Conservation (phyloP, 2,329 filamentous ascomycete species). For the Alternaria solani region DNA sequence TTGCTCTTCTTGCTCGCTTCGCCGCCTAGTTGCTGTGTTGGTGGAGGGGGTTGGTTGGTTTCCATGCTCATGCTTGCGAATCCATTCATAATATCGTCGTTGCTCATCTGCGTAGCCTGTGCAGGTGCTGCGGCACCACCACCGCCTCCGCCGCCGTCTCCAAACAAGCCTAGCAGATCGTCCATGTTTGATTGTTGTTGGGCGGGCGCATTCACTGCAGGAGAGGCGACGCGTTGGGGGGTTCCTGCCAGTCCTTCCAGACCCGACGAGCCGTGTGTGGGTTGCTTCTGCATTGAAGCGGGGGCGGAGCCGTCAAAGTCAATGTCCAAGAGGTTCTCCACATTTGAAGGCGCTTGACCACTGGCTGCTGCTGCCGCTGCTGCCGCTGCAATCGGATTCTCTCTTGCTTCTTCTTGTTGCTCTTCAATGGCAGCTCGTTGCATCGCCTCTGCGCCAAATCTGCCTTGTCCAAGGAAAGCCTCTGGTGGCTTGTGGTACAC, state of each 20-base stretch:
- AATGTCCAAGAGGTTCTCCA: conserved; percentile 95
- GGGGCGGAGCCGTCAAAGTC: conserved; percentile 94
- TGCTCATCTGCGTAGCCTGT: conserved; percentile 47
- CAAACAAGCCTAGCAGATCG: conserved; percentile 78
- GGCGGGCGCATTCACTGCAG: conserved; percentile 56
- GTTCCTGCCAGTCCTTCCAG: conserved; percentile 68
- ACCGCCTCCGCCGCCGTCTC: conserved; percentile 49
- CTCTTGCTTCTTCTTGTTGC: conserved; percentile 87
- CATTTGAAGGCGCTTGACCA: conserved; percentile 72
- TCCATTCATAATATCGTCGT: conserved; percentile 75
- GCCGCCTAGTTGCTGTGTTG: conserved; percentile 64
- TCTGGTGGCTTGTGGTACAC: conserved; percentile 99
- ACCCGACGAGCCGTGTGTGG: conserved; percentile 58
- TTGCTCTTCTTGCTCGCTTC: conserved; percentile 64
- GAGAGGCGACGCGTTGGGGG: conserved; percentile 73
- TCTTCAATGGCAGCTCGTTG: conserved; percentile 97
- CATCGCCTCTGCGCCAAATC: conserved; percentile 91
- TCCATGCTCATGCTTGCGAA: conserved; percentile 83
- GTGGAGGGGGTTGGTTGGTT: conserved; percentile 69
- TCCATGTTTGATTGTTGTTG: conserved; percentile 70
- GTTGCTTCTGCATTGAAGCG: conserved; percentile 78
- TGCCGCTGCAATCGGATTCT: conserved; percentile 92
- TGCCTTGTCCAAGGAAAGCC: conserved; percentile 96
- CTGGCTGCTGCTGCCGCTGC: conserved; percentile 71
- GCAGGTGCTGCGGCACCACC: conserved; percentile 41